Evolutionary conservation across 1,284 basidiomycete species (phyloP), one percentile per base, ranked within the genome.

Genomic region (Tylopilus microsporus): DNA sequence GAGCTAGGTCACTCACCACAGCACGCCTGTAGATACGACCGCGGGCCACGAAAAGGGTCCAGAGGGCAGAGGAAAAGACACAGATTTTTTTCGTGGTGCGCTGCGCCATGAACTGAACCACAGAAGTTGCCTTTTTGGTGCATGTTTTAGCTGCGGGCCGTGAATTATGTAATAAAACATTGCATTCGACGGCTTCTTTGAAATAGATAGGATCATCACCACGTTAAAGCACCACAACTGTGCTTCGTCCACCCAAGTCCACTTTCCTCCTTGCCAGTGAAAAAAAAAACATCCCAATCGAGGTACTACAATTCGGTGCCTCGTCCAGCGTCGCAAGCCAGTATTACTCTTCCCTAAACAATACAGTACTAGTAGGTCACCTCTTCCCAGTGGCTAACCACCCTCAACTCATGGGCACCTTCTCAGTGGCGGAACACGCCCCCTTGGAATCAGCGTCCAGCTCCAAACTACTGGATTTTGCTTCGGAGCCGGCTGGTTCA

Each of bases 161-260:
- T 45, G 11, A 12, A 45, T 45, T 45, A 45, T 21, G 43, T 45
- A 45, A 45, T 45, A 19, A 45, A 45, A 13, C 42, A 43, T 43
- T 10, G n/a, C 42, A n/a, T n/a, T 43, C 9, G 5, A 25, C 42
- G 36, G 36, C 11, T 32, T 52, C 53, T 25, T 25, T 25, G 25
- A 67, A 68, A 67, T 58, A 67, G 32, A 67, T 58, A 67, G 32
- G n/a, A 51, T 10, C 19, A 32, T 45, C 43, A 19, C 42, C 32
- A 37, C 34, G 36, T 41, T 10, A 13, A 21, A 13, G 34, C 36
- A n/a, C 3, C 15, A 11, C 21, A 16, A 19, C 30, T n/a, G 30
- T 51, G 3, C 42, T 52, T 41, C 13, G 3, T 46, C 37, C 39
- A 32, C 12, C 32, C 49, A 19, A 10, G 18, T 50, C 30, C 25